phyloP scores from a whole-genome alignment of 306 rosid species.

The Gastrolobium villosum region DNA sequence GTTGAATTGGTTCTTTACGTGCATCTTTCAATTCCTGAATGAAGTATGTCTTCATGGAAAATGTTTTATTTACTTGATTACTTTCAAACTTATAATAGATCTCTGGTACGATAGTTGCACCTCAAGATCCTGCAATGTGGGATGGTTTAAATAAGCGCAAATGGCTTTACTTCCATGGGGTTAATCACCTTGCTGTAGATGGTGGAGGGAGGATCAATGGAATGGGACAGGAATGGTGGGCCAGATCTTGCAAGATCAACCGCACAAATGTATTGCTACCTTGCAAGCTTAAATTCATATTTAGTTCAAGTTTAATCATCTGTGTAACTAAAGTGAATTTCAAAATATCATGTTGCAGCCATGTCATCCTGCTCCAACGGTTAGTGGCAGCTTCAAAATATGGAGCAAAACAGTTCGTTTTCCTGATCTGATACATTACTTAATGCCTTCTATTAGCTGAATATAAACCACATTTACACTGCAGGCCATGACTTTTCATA shows the following conservation, averaged over 20 bases:
- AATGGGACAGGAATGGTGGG: slow-evolving; percentile 96
- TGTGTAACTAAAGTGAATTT: slow-evolving; percentile 47
- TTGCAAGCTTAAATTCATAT: slow-evolving; percentile 46
- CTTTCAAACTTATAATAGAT: slow-evolving; percentile 57
- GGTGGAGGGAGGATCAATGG: slow-evolving; percentile 91
- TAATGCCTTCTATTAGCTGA: slow-evolving; percentile 28
- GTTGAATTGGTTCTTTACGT: too few species aligned
- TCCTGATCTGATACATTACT: slow-evolving; percentile 6
- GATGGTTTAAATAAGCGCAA: slow-evolving; percentile 63
- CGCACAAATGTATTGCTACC: slow-evolving; percentile 65
- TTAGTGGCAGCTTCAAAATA: slow-evolving; percentile 57
- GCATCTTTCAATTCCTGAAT: slow-evolving; percentile 16
- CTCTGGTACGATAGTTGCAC: slow-evolving; percentile 78
- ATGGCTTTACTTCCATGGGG: slow-evolving; percentile 79
- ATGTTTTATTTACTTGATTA: slow-evolving; percentile 29
- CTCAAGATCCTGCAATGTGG: slow-evolving; percentile 78
- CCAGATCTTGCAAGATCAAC: slow-evolving; percentile 83
- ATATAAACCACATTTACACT: slow-evolving; percentile 47
- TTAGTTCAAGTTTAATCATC: slow-evolving; percentile 43
- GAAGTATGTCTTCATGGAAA: not conserved
- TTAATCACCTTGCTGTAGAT: slow-evolving; percentile 76
- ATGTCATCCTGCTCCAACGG: slow-evolving; percentile 87
- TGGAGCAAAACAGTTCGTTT: slow-evolving; percentile 41
- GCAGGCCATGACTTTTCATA: slow-evolving; percentile 89
- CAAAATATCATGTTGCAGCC: slow-evolving; percentile 71